A percentile compares a stretch with the other conserved stretches of the same genome.
These are phyloP conservation scores for Theobroma grandiflorum DNA, from an alignment of 441 rosid species.

Conservation along the genomic window DNA sequence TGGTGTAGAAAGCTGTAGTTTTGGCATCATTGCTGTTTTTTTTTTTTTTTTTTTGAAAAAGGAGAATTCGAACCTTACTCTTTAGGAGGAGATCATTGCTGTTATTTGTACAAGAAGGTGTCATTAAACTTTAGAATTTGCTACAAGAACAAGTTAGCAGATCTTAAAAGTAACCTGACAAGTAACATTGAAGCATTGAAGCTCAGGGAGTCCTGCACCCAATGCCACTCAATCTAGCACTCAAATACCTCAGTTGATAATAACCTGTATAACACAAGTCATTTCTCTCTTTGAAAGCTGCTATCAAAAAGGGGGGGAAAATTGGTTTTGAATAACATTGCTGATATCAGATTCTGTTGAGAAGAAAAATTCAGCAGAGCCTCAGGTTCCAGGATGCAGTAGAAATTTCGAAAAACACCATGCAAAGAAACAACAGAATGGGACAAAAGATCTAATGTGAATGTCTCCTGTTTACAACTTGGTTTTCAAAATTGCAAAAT, in stretches of 20 bases:
- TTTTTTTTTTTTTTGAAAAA: no score
- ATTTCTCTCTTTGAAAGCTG: no score
- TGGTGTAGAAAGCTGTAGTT: no score
- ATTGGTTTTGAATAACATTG: background rate
- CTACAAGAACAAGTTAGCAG: no score
- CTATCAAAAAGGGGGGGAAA: background rate
- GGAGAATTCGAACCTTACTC: no score
- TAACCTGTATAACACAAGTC: no score
- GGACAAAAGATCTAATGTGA: slow-evolving; percentile 19
- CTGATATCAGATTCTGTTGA: background rate
- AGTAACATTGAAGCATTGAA: background rate
- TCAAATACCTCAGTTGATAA: background rate
- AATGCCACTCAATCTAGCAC: background rate
- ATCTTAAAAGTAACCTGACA: no score
- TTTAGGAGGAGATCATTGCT: no score
- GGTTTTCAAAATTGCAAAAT: slow-evolving; percentile 37
- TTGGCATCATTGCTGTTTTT: no score
- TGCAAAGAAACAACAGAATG: background rate
- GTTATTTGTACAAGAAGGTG: no score
- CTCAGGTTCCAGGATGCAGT: background rate
- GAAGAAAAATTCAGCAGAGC: background rate
- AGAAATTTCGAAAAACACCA: background rate
- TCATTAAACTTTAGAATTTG: no score
- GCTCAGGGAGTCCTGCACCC: background rate
- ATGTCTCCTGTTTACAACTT: slow-evolving; percentile 27